Conservation (phyloP, 345 rosid species). For the Eucalyptus marginata region DNA sequence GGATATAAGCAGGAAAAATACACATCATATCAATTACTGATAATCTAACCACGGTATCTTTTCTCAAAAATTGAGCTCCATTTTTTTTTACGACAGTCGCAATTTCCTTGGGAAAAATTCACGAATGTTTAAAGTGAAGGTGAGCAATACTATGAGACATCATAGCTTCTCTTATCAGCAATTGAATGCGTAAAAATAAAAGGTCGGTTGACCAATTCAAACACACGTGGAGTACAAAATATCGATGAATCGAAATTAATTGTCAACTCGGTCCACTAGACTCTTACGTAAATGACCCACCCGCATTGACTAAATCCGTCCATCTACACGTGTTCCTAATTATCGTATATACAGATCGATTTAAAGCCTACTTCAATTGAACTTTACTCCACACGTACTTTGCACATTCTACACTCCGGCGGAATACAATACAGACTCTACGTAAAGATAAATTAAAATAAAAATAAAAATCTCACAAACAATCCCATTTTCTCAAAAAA, state of each 20-base stretch:
- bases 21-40: no score
- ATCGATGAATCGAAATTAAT: no score
- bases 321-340: neutral
- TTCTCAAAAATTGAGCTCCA: no score
- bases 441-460: neutral
- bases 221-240: neutral
- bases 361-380: neutral
- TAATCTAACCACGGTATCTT: no score
- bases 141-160: neutral
- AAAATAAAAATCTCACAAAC: neutral
- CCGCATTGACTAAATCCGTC: neutral
- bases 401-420: neutral
- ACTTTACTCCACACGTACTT: neutral
- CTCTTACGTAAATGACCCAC: no score
- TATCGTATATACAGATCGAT: neutral
- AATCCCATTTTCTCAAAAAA: neutral
- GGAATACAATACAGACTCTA: neutral
- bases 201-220: neutral
- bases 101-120: no score
- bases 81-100: no score
- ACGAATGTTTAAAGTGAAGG: neutral
- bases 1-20: neutral
- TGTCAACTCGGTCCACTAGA: rapidly evolving
- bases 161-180: neutral
- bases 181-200: no score